Conservation (phyloP, 805 yeast species). For the Candida glaebosa region DNA sequence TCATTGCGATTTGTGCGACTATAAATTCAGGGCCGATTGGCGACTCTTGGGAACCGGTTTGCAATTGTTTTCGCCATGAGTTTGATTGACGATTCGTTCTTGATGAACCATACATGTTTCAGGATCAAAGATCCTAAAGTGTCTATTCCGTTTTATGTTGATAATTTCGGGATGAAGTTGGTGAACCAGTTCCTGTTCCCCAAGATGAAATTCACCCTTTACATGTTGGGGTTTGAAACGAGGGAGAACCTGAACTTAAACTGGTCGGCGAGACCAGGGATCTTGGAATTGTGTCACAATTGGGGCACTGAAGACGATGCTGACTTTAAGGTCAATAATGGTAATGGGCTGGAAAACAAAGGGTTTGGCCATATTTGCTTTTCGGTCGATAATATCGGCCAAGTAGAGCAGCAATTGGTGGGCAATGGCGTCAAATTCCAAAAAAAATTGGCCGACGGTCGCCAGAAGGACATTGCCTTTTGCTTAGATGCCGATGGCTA, state of each 20-base stretch:
- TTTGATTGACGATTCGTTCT: constrained; percentile 30
- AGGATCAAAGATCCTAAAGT: constrained; percentile 79
- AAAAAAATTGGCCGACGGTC: constrained; percentile 83
- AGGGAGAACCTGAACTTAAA: constrained; percentile 32
- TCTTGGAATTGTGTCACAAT: constrained; percentile 80
- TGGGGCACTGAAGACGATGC: constrained; percentile 66
- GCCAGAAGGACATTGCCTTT: constrained; percentile 91
- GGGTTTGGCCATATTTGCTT: constrained; percentile 96
- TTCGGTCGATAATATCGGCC: constrained; percentile 75
- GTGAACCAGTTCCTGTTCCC: constrained; percentile 51
- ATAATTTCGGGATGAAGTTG: constrained; percentile 70
- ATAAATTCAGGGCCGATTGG: too few species aligned
- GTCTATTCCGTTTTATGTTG: constrained; percentile 69
- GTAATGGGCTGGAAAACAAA: constrained; percentile 78
- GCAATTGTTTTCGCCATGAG: background rate
- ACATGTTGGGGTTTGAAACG: constrained; percentile 60
- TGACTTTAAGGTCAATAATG: constrained; percentile 62
- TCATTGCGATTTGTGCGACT: background rate
- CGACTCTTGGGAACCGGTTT: too few species aligned
- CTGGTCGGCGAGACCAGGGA: constrained; percentile 56
- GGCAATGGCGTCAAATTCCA: constrained; percentile 67
- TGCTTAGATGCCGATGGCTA: constrained; percentile 94
- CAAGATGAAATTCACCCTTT: constrained; percentile 58
- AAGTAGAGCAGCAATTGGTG: constrained; percentile 56
- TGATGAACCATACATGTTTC: constrained; percentile 68